These are phyloP conservation scores for Leccinellum rugosiceps DNA, from an alignment of 768 basidiomycete genomes.

Conservation along the genomic window DNA sequence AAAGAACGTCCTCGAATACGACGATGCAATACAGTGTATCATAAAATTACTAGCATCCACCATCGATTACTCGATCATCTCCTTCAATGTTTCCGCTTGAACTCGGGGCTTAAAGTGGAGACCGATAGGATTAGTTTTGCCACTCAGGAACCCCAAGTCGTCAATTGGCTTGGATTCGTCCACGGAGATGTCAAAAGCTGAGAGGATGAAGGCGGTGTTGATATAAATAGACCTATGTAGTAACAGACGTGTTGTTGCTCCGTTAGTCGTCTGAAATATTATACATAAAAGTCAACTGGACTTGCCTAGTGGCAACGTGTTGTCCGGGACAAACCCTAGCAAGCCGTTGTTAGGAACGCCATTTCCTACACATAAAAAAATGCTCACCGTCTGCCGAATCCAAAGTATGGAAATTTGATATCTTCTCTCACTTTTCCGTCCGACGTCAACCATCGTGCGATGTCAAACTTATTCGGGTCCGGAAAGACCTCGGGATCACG, in stretches of 20 bases:
- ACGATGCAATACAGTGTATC: not conserved
- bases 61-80: not conserved
- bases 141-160: conserved; percentile 48
- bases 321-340: conserved; percentile 57
- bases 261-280: not conserved
- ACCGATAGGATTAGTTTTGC: conserved; percentile 43
- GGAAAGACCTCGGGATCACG: conserved; percentile 38
- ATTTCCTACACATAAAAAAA: not conserved
- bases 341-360: not conserved
- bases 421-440: conserved; percentile 38
- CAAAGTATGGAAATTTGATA: conserved; percentile 46
- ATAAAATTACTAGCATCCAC: not conserved
- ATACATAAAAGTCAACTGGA: not conserved
- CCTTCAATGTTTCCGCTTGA: conserved; percentile 3
- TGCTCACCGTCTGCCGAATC: conserved; percentile 42
- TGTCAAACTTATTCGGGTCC: conserved; percentile 35
- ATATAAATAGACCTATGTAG: conserved; percentile 53
- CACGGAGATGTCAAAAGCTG: conserved; percentile 51
- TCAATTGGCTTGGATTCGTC: conserved; percentile 52
- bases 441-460: conserved; percentile 29
- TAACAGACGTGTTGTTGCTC: not conserved
- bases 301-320: conserved; percentile 45
- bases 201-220: conserved; percentile 56
- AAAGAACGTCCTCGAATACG: too few relatives aligned
- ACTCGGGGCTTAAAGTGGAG: conserved; percentile 49